Evolutionary conservation across 768 basidiomycete species (phyloP).

Genomic region (Boletellus emodensis): DNA sequence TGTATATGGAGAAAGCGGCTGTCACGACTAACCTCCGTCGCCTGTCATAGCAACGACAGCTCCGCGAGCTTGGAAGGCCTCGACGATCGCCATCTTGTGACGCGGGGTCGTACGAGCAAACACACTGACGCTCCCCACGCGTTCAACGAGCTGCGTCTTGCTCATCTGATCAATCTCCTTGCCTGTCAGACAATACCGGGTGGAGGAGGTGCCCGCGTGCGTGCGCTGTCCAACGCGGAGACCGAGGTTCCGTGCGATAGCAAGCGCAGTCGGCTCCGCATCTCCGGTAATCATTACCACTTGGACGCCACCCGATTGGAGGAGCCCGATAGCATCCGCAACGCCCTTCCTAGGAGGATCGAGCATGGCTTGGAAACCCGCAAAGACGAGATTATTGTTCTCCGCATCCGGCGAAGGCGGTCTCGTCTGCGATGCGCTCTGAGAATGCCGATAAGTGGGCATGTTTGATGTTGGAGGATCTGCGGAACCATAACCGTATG

Average conservation of each 20-base stretch:
- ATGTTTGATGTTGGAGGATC: conserved; percentile 33
- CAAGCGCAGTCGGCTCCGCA: conserved; percentile 83
- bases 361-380: conserved; percentile 91
- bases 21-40: conserved; percentile 74
- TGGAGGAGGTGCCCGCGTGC: conserved; percentile 22
- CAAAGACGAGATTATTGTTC: conserved; percentile 69
- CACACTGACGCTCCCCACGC: conserved; percentile 78
- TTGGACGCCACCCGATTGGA: conserved; percentile 85
- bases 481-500: conserved; percentile 71
- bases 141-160: conserved; percentile 75
- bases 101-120: conserved; percentile 95
- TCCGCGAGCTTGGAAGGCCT: conserved; percentile 87
- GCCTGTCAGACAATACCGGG: conserved; percentile 65
- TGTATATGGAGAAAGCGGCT: not conserved
- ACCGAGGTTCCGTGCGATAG: conserved; percentile 84
- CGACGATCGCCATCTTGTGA: conserved; percentile 97
- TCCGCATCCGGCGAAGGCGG: conserved; percentile 35
- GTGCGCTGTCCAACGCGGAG: conserved; percentile 56
- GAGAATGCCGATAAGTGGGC: conserved; percentile 14
- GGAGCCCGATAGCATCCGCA: conserved; percentile 76
- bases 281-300: conserved; percentile 99
- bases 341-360: conserved; percentile 94
- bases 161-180: conserved; percentile 82
- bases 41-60: conserved; percentile 97
- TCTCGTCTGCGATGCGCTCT: conserved; percentile 24